These are phyloP conservation scores for Arctostaphylos glauca DNA, from an alignment of 148 eudicot genomes.

Conservation along the genomic window DNA sequence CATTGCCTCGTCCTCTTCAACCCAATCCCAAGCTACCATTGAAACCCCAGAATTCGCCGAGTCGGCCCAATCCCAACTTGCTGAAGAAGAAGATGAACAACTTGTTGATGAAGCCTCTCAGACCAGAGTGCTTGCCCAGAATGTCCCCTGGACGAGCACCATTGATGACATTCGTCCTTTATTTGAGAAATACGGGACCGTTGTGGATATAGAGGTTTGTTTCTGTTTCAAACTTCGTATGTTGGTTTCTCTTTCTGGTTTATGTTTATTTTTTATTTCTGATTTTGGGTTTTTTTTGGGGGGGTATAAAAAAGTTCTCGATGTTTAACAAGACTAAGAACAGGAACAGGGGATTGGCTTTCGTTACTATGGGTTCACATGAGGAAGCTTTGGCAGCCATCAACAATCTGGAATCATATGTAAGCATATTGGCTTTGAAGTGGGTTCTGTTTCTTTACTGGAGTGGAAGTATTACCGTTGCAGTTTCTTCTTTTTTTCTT, in stretches of 20 bases:
- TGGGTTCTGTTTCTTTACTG: not conserved
- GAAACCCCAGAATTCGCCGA: constrained; percentile 26
- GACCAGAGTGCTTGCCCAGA: constrained; percentile 69
- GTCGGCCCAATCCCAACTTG: not conserved
- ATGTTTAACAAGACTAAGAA: constrained; percentile 52
- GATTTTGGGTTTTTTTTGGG: constrained; percentile 17
- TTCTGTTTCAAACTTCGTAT: not conserved
- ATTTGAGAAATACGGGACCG: constrained; percentile 72
- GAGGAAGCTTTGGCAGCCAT: constrained; percentile 81
- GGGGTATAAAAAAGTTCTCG: constrained; percentile 43
- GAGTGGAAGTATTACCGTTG: not conserved
- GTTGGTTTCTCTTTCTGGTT: not conserved
- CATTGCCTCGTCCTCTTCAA: constrained; percentile 25
- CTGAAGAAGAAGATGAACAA: constrained; percentile 14
- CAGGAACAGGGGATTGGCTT: constrained; percentile 86
- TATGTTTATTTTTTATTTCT: not conserved
- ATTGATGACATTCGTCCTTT: constrained; percentile 68
- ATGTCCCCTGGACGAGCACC: constrained; percentile 73
- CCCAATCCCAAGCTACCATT: constrained; percentile 22
- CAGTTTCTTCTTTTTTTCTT: not conserved
- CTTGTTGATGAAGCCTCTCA: constrained; percentile 37
- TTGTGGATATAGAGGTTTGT: constrained; percentile 70
- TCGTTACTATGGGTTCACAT: constrained; percentile 79
- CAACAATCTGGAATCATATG: constrained; percentile 58
- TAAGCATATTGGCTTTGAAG: constrained; percentile 34